Base-by-base conservation (phyloP, 305 asterid genomes). In the Fraxinus platypoda region DNA sequence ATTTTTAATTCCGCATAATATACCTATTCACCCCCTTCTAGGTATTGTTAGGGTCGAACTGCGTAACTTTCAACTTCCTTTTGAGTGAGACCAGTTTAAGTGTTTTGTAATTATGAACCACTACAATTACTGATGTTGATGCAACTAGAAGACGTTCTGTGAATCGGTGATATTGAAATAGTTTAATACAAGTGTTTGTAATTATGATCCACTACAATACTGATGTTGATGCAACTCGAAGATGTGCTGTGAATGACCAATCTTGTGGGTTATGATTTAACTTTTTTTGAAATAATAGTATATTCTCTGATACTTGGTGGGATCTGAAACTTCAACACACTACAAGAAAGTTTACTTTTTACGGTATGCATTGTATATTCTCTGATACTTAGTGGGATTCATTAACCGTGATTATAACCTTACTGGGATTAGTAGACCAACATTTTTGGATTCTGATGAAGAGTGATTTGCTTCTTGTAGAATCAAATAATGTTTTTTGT, bases 351-450 rank as follows among this genome's bases (percentile, higher is more conserved):
- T 31, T 31, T 31, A 31, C 34, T 3, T 31, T 31, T 31, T 31
- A 31, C 34, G 5, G 34, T 31, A 31, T 31, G 34, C 34, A 31
- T 31, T 31, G 34, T 31, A 31, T 31, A 31, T 31, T 31, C 34
- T 31, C 34, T 31, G 34, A 31, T 31, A 31, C 34, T 31, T 31
- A 0, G 34, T 31, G 34, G 34, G 34, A 31, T 31, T 31, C 34
- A 31, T 31, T 31, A 31, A 31, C 34, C 99, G 70, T 59, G 30
- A 8, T 23, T 2, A 23, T 62, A 62, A 21, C 13, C 31, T 8
- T 11, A 19, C 13, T 62, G 71, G 17, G 71, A 1, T 62, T 19
- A 8, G 13, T 62, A 8, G 71, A 62, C 28, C 12, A 62, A 62
- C 6, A 62, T 21, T 62, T 62, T 62, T 23, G 31, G 15, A 17